Base-by-base conservation (phyloP, 192 early-diverging fungal species). In the Backusella australiensis region DNA sequence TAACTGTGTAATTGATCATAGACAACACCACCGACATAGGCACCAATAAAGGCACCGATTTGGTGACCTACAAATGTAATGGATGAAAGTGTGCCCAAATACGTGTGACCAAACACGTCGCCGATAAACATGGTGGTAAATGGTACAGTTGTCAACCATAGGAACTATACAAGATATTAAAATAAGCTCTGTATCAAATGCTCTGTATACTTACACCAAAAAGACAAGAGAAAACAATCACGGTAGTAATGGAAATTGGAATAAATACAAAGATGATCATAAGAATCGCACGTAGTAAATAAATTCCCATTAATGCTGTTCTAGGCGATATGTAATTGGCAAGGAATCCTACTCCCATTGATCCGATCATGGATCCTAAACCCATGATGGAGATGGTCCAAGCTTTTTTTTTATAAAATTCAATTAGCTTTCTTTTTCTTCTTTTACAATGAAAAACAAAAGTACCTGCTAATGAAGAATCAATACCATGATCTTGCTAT, bases 131-230 rank as follows among this genome's bases (percentile, higher is more conserved):
- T 65, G 7, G 81, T 83, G 2, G 78, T 83, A 19, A 74, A 41
- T 6, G 81, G 81, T 29, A 83, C 81, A 2, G 81, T 83, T 0
- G 78, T 79, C 11, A 83, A 75, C 81, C 81, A 83, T 15, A 79
- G 19, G 19, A 79, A 23, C 81, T 82, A 42, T 19, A n/a, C 15
- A 12, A 69, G 2, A 21, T 29, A 36, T 39, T 39, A 39, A 39
- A 3, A 11, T 39, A n/a, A 67, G 7, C 19, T 23, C 9, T 34
- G 29, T 41, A 73, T 7, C 35, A 34, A 8, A 21, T 53, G 7
- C 26, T 68, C 8, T 14, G 41, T 35, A 35, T 34, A 67, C 81
- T 71, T 74, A 83, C 81, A 29, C 81, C 81, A 78, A 83, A 76
- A n/a, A 83, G 34, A 34, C 34, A 49, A 32, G 81, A 75, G 36